These are phyloP conservation scores for Herpotrichia juniperi DNA, from an alignment of 2,329 filamentous ascomycete species.

Conservation along the genomic window DNA sequence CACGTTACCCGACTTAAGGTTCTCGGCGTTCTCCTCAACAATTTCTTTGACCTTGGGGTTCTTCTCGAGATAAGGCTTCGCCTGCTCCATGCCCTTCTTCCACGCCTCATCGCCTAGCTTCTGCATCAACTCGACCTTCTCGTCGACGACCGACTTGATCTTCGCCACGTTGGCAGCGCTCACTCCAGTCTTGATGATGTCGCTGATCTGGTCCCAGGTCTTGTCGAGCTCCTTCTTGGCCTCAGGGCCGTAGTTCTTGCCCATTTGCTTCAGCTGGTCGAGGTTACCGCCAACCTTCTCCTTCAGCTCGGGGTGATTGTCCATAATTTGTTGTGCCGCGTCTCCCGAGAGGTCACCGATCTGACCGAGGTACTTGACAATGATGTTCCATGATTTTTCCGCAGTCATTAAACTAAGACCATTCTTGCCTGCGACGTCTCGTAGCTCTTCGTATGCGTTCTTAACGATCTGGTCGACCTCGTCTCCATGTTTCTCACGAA, in stretches of 20 bases:
- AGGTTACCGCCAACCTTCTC: constrained; percentile 72
- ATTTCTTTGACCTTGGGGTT: constrained; percentile 77
- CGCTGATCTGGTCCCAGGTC: constrained; percentile 70
- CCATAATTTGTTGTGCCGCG: constrained; percentile 66
- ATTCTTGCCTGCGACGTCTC: constrained; percentile 65
- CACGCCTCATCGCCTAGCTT: constrained; percentile 74
- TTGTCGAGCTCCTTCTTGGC: constrained; percentile 77
- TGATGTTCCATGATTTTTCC: constrained; percentile 64
- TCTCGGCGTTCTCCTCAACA: constrained; percentile 72
- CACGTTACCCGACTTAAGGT: constrained; percentile 70
- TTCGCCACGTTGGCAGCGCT: constrained; percentile 61
- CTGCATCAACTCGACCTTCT: constrained; percentile 71
- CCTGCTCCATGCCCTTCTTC: constrained; percentile 73
- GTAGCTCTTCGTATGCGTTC: constrained; percentile 71
- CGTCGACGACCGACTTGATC: constrained; percentile 67
- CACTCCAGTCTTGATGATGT: constrained; percentile 68
- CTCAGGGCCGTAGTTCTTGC: constrained; percentile 73
- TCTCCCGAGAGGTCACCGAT: constrained; percentile 68
- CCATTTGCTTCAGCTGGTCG: constrained; percentile 72
- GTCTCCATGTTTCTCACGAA: constrained; percentile 69
- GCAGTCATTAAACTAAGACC: constrained; percentile 67
- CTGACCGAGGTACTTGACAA: constrained; percentile 66
- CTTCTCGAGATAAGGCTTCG: constrained; percentile 75
- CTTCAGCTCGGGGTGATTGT: constrained; percentile 76
- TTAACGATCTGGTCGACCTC: constrained; percentile 73